phyloP scores from a whole-genome alignment of 345 rosid species.

The Dipteronia sinensis region DNA sequence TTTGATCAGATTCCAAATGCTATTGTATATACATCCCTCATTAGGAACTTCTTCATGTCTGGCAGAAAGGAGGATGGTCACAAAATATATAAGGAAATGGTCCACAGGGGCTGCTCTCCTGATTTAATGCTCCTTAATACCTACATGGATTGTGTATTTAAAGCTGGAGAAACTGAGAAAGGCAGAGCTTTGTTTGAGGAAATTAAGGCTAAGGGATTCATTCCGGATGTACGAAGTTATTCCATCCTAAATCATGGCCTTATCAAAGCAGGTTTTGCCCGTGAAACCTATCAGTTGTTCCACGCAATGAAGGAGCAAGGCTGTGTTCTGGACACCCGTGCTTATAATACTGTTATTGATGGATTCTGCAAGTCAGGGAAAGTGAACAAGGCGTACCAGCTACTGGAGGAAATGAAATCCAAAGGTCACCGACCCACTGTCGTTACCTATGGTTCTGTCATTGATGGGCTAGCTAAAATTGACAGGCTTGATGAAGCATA shows the following conservation, averaged over 20 bases:
- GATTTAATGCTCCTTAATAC: conserved; percentile 81
- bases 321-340: conserved; percentile 76
- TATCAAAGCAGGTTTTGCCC: conserved; percentile 81
- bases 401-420: conserved; percentile 95
- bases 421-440: conserved; percentile 78
- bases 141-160: conserved; percentile 93
- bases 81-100: conserved; percentile 92
- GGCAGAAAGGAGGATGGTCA: conserved; percentile 95
- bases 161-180: conserved; percentile 82
- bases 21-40: conserved; percentile 78
- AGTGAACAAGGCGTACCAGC: conserved; percentile 88
- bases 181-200: conserved; percentile 85
- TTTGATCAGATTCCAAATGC: conserved; percentile 56
- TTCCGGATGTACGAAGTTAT: conserved; percentile 81
- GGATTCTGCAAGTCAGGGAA: conserved; percentile 96
- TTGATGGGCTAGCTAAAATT: conserved; percentile 87
- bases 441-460: conserved; percentile 87
- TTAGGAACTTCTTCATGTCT: conserved; percentile 73
- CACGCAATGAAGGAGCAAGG: conserved; percentile 93
- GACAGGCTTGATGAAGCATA: conserved; percentile 98
- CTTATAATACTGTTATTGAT: conserved; percentile 79
- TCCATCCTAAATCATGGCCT: conserved; percentile 80
- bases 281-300: conserved; percentile 74
- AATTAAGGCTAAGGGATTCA: conserved; percentile 65
- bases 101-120: conserved; percentile 58